Conservation (phyloP, 73 alveolate species). For the Blepharisma japonicum region DNA sequence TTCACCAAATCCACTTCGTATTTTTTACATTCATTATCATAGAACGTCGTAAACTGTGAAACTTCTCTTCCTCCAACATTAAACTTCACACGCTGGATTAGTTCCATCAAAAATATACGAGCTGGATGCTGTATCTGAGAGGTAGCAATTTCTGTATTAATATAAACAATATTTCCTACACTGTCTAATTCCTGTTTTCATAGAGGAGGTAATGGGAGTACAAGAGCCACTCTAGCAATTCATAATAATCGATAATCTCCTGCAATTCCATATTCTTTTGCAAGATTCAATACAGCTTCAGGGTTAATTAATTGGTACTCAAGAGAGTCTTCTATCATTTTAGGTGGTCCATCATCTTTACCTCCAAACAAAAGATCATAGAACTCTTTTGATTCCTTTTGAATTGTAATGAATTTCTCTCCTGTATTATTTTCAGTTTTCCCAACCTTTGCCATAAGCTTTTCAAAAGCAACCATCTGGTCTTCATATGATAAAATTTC, state of each 20-base stretch:
- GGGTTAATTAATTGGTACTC: constrained; percentile 3
- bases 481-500: constrained; percentile 1
- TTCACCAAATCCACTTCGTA: constrained; percentile 6
- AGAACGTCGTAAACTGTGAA: constrained; percentile 11
- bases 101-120: neutral
- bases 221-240: constrained; percentile 26
- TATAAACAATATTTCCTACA: neutral
- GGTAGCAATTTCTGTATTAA: neutral
- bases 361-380: neutral
- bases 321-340: constrained; percentile 2
- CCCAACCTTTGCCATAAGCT: neutral
- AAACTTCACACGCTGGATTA: neutral
- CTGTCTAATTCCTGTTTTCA: neutral
- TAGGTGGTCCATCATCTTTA: neutral
- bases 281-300: neutral
- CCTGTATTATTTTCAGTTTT: neutral
- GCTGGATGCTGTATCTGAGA: neutral
- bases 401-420: neutral
- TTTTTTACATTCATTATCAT: neutral
- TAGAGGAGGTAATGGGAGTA: constrained; percentile 25
- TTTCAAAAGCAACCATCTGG: neutral
- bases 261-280: neutral
- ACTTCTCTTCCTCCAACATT: neutral
- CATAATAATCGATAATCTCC: constrained; percentile 3
- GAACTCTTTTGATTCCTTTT: constrained; percentile 24